phyloP scores from a whole-genome alignment of 441 rosid species.

The Mallotus repandus region DNA sequence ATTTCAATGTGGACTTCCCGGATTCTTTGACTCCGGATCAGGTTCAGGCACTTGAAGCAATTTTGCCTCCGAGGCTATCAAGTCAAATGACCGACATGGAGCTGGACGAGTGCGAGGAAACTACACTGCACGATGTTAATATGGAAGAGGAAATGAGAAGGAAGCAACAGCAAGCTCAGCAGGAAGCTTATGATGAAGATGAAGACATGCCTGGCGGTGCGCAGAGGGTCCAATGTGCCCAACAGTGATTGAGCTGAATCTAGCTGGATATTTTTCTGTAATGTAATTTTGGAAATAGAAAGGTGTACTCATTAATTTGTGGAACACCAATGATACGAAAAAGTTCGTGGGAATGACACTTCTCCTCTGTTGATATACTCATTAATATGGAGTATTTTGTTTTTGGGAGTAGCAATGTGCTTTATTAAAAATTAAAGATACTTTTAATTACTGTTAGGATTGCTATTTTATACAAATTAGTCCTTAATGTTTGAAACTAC shows the following conservation, averaged over 20 bases:
- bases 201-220: slow-evolving; percentile 58
- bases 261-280: neutral
- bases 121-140: slow-evolving; percentile 69
- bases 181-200: slow-evolving; percentile 71
- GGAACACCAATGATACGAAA: neutral
- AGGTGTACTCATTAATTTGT: neutral
- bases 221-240: slow-evolving; percentile 78
- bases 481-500: too few relatives aligned
- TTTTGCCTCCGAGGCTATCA: slow-evolving; percentile 44
- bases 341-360: neutral
- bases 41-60: slow-evolving; percentile 55
- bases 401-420: too few relatives aligned
- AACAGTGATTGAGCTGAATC: slow-evolving; percentile 47
- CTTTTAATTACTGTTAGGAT: too few relatives aligned
- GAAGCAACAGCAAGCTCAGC: slow-evolving; percentile 53
- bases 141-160: slow-evolving; percentile 76
- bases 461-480: too few relatives aligned
- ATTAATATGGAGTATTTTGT: too few relatives aligned
- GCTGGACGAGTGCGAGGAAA: slow-evolving; percentile 79
- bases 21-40: slow-evolving; percentile 60
- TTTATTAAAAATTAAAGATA: too few relatives aligned
- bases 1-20: slow-evolving; percentile 77
- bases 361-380: too few relatives aligned
- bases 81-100: slow-evolving; percentile 57
- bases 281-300: neutral